Base-by-base conservation (phyloP, 805 yeast species). In the Maudiozyma bulderi region DNA sequence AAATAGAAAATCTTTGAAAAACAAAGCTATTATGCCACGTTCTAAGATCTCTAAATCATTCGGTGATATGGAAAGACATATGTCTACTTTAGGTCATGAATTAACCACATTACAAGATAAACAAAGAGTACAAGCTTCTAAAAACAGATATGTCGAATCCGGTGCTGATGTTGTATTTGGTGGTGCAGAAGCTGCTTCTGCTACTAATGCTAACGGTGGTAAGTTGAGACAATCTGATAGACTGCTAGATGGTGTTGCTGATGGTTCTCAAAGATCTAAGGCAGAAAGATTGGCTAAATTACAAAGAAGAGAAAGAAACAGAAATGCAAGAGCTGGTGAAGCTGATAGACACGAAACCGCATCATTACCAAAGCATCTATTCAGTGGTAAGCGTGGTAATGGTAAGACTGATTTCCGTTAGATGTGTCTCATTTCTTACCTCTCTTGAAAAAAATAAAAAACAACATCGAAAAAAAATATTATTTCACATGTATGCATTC, bases 301-400 rank as follows among this genome's bases (percentile, higher is more conserved):
- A 60, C 90, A 86, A 69, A 87, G 96, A 79, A 82, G 96, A 72
- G 95, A 86, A 65, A 82, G 98, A 74, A 87, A 90, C 72, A 83
- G 90, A 74, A 70, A 75, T 63, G 96, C 97, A 41, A 82, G 95
- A 71, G 85, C 81, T 57, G 96, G 98, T 74, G 99, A 93, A 74
- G 85, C 86, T 64, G 99, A 93, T 72, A 83, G 98, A 71, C 95
- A 88, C 68, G 74, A 80, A 50, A 78, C 89, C 48, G 93, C 86
- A 47, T 73, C 86, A 53, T 70, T 86, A 73, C 96, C 97, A 55
- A 91, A 90, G 75, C 99, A 93, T 73, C 76, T 93, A 77, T 86
- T 84, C 75, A 73, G 88, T 61, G 99, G 99, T 73, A 93, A 93
- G 78, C 82, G 99, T 73, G 95, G 97, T 75, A 81, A 80, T 62